A percentile compares a stretch with the other conserved stretches of the same genome.
Conservation (phyloP, 148 eudicot genomes). For the Amaranthus palmeri region DNA sequence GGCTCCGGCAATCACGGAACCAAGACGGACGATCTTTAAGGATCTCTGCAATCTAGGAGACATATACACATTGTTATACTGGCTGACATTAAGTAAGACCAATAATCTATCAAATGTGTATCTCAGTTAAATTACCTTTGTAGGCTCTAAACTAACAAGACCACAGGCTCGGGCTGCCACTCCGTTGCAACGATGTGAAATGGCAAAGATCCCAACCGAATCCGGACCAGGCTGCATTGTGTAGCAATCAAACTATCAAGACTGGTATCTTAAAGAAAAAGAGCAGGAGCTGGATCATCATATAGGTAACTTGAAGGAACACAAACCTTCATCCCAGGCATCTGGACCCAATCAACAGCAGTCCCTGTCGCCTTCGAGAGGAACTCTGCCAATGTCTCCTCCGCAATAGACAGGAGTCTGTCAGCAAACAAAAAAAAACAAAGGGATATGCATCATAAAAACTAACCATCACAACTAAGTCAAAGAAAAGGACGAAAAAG, state of each 20-base stretch:
- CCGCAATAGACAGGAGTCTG: conserved; percentile 94
- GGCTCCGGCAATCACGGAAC: conserved; percentile 93
- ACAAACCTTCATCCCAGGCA: conserved; percentile 99
- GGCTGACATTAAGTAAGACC: no score
- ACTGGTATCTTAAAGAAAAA: background rate
- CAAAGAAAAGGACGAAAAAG: conserved; percentile 5
- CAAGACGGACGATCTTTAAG: conserved; percentile 96
- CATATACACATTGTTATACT: conserved; percentile 31
- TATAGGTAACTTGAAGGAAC: background rate
- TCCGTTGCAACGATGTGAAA: conserved; percentile 72
- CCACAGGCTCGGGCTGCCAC: conserved; percentile 99
- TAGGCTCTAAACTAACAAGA: conserved; percentile 86
- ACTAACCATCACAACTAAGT: background rate
- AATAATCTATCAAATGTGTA: conserved; percentile 2
- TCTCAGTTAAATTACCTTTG: conserved; percentile 45
- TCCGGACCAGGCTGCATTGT: conserved; percentile 94
- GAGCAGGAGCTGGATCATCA: background rate
- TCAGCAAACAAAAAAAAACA: conserved; percentile 13
- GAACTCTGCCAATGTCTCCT: conserved; percentile 98
- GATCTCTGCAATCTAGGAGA: conserved; percentile 75
- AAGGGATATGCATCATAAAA: conserved; percentile 6
- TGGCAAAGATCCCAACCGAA: conserved; percentile 92
- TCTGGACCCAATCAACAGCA: conserved; percentile 99
- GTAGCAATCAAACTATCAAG: background rate
- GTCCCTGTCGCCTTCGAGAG: conserved; percentile 99